These are phyloP conservation scores for Candida chilensis DNA, from an alignment of 805 yeast species.

Conservation along the genomic window DNA sequence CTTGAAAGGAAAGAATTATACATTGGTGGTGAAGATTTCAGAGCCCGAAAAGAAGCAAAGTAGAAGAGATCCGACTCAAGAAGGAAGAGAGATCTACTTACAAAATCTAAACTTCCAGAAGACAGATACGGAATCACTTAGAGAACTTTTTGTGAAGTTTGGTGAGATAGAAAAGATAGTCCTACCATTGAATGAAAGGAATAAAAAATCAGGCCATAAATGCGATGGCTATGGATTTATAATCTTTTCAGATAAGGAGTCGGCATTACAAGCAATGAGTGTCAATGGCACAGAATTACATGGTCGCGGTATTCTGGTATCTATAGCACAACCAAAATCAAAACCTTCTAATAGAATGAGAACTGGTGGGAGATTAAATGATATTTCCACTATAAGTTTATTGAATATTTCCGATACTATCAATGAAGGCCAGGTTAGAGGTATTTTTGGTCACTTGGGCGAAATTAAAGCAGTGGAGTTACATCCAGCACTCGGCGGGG, in stretches of 20 bases:
- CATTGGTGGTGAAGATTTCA: constrained; percentile 51
- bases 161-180: constrained; percentile 47
- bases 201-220: constrained; percentile 16
- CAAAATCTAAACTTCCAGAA: constrained; percentile 39
- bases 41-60: constrained; percentile 35
- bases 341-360: constrained; percentile 5
- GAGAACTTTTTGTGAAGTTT: constrained; percentile 29
- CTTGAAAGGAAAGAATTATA: constrained; percentile 14
- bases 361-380: constrained; percentile 12
- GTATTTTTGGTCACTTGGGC: constrained; percentile 19
- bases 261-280: constrained; percentile 36
- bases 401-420: constrained; percentile 23
- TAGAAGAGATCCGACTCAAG: constrained; percentile 36
- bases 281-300: constrained; percentile 30
- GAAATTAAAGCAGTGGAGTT: constrained; percentile 31
- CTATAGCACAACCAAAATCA: constrained; percentile 32
- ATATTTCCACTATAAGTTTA: constrained; percentile 10
- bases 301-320: constrained; percentile 39
- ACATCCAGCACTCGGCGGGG: constrained; percentile 35
- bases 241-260: constrained; percentile 29
- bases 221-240: constrained; percentile 67
- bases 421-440: constrained; percentile 19
- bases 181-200: constrained; percentile 32
- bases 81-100: constrained; percentile 49
- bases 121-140: constrained; percentile 26